These are phyloP conservation scores for Magnusiomyces starmeri DNA, from an alignment of 1,139 yeast species.

Conservation along the genomic window DNA sequence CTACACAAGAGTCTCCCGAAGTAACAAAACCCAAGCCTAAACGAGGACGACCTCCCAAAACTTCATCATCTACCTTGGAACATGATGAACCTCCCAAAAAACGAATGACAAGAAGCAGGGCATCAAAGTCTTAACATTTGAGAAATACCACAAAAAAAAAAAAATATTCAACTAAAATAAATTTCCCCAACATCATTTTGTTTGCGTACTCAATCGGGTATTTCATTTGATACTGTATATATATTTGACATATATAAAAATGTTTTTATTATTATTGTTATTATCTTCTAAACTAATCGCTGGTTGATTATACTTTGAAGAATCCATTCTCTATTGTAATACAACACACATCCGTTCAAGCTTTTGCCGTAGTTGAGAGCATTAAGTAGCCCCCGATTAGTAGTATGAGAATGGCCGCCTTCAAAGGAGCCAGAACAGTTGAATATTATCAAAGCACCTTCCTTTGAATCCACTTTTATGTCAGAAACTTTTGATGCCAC, in stretches of 20 bases:
- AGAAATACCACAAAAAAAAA: not conserved
- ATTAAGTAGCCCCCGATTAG: constrained; percentile 7
- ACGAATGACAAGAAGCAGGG: not conserved
- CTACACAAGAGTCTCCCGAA: too few relatives aligned
- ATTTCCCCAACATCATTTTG: too few relatives aligned
- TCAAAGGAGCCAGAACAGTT: constrained; percentile 10
- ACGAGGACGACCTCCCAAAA: not conserved
- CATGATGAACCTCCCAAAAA: not conserved
- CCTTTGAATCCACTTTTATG: constrained; percentile 5
- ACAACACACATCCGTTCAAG: constrained; percentile 16
- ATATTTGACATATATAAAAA: constrained; percentile 1
- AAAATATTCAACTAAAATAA: not conserved
- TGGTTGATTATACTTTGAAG: constrained; percentile 31
- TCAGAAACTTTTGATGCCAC: constrained; percentile 7
- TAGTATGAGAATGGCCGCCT: not conserved
- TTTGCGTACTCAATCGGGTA: too few relatives aligned
- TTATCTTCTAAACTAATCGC: constrained; percentile 21
- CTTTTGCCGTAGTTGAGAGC: constrained; percentile 14
- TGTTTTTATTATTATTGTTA: not conserved
- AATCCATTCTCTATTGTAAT: constrained; percentile 30
- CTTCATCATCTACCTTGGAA: not conserved
- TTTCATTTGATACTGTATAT: too few relatives aligned
- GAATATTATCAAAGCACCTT: constrained; percentile 5
- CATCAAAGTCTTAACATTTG: not conserved
- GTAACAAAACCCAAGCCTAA: not conserved